phyloP scores from a whole-genome alignment of 495 filamentous ascomycete species.

The Evernia prunastri region DNA sequence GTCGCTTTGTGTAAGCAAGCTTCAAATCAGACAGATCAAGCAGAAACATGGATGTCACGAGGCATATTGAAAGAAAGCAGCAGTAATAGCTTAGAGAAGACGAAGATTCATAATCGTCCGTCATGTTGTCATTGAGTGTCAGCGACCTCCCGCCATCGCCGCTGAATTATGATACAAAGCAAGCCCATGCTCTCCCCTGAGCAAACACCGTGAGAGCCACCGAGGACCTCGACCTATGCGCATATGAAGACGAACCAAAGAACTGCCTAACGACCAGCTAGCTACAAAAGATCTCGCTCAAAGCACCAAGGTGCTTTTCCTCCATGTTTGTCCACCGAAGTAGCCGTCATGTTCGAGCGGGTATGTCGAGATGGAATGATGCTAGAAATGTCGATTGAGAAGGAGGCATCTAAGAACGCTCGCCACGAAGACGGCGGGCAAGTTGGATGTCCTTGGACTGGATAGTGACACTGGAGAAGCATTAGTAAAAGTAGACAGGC shows the following conservation, averaged over 20 bases:
- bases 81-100: not conserved
- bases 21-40: not conserved
- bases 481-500: not conserved
- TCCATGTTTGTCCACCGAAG: conserved; percentile 18
- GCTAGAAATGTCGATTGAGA: conserved; percentile 7
- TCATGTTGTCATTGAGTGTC: conserved; percentile 19
- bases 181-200: conserved; percentile 24
- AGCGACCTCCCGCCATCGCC: conserved; percentile 17
- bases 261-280: conserved; percentile 13
- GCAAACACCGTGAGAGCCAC: conserved; percentile 21
- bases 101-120: conserved; percentile 16
- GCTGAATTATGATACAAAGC: conserved; percentile 30
- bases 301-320: conserved; percentile 23
- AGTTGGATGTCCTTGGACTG: conserved; percentile 97
- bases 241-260: conserved; percentile 14
- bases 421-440: conserved; percentile 90
- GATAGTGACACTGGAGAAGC: conserved; percentile 58
- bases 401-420: conserved; percentile 61
- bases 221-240: conserved; percentile 17
- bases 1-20: not conserved
- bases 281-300: conserved; percentile 26
- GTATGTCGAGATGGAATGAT: conserved; percentile 24
- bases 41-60: not conserved
- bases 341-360: conserved; percentile 23
- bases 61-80: not conserved